Percentiles rank a stretch among this genome's conserved stretches.
Conservation (phyloP, 306 rosid genomes). For the Carpinus fangiana region DNA sequence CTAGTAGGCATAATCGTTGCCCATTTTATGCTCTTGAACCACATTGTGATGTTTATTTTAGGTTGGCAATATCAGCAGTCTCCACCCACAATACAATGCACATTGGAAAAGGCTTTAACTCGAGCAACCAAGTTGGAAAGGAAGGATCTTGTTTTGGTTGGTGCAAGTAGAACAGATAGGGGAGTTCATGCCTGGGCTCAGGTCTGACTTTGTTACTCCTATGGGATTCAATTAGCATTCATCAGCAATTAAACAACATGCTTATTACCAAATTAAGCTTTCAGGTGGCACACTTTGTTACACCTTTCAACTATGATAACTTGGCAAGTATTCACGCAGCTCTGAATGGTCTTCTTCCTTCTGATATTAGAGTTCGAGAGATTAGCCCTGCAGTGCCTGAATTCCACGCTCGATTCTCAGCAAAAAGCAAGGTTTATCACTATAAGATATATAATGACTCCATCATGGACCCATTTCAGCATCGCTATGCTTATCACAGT, state of each 20-base stretch:
- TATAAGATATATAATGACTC: constrained; percentile 83
- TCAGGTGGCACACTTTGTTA: constrained; percentile 92
- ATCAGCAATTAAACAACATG: constrained; percentile 13
- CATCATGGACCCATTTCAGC: constrained; percentile 85
- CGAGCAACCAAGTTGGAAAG: constrained; percentile 72
- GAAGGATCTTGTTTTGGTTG: constrained; percentile 73
- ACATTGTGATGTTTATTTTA: constrained; percentile 29
- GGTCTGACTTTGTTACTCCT: constrained; percentile 54
- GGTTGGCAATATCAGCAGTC: constrained; percentile 97
- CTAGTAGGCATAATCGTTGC: neutral
- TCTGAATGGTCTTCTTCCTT: constrained; percentile 84
- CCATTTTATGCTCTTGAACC: constrained; percentile 2
- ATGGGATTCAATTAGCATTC: constrained; percentile 9
- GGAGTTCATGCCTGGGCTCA: constrained; percentile 99
- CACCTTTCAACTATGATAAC: constrained; percentile 76
- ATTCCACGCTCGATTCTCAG: constrained; percentile 94
- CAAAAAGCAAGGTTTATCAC: constrained; percentile 78
- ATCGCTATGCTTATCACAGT: constrained; percentile 70
- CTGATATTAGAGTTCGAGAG: constrained; percentile 83
- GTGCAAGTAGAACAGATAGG: constrained; percentile 86
- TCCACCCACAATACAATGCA: constrained; percentile 85
- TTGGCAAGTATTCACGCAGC: constrained; percentile 69
- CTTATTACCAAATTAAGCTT: constrained; percentile 37
- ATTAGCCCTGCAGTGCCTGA: constrained; percentile 75
- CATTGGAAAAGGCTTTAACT: constrained; percentile 66